Percentiles rank a stretch among this genome's conserved stretches.
phyloP scores from a whole-genome alignment of 176 grass and related monocot genomes.

The Lolium multiflorum region DNA sequence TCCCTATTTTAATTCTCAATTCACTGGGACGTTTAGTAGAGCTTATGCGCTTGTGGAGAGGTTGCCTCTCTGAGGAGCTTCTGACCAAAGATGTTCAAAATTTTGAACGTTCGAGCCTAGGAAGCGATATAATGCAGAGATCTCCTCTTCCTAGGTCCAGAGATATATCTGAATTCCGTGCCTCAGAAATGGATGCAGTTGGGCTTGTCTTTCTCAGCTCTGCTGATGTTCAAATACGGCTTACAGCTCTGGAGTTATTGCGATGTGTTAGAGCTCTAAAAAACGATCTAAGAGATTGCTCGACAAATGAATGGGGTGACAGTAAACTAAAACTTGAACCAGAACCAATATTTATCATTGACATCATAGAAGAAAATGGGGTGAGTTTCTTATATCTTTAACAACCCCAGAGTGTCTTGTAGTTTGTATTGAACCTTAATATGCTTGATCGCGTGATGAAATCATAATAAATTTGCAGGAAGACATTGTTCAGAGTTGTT shows the following conservation, averaged over 20 bases:
- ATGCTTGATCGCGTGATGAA: slow-evolving; percentile 13
- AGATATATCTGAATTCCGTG: slow-evolving; percentile 77
- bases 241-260: slow-evolving; percentile 93
- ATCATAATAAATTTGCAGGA: slow-evolving; percentile 65
- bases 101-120: slow-evolving; percentile 57
- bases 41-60: slow-evolving; percentile 89
- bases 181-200: slow-evolving; percentile 95
- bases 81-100: slow-evolving; percentile 68
- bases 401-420: not conserved
- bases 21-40: slow-evolving; percentile 88
- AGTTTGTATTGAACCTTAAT: slow-evolving; percentile 27
- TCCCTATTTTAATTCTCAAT: slow-evolving; percentile 94
- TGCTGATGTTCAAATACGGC: slow-evolving; percentile 93
- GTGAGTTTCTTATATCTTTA: slow-evolving; percentile 58
- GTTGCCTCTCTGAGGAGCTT: slow-evolving; percentile 83
- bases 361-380: slow-evolving; percentile 97
- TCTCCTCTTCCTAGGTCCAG: slow-evolving; percentile 72
- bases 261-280: slow-evolving; percentile 79
- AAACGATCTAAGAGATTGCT: slow-evolving; percentile 89
- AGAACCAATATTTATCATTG: slow-evolving; percentile 96
- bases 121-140: slow-evolving; percentile 57
- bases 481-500: slow-evolving; percentile 97
- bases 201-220: slow-evolving; percentile 98
- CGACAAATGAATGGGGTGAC: slow-evolving; percentile 68
- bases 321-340: slow-evolving; percentile 81